These are phyloP conservation scores for Eutrema yunnanense DNA, from an alignment of 345 rosid genomes.

Conservation along the genomic window DNA sequence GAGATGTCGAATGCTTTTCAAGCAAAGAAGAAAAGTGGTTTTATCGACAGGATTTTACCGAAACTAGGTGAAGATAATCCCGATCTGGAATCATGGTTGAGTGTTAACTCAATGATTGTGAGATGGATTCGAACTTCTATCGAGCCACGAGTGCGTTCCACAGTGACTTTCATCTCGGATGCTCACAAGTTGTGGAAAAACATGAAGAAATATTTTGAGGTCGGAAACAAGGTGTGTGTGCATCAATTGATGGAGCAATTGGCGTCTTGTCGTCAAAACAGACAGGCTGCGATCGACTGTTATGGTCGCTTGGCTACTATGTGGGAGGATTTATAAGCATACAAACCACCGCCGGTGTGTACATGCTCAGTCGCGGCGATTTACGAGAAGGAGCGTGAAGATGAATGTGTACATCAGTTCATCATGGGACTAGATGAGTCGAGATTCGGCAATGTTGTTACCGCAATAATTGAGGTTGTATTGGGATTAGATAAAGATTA, in stretches of 20 bases:
- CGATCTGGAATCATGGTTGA: too few species aligned
- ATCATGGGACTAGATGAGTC: not conserved
- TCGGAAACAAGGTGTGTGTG: not conserved
- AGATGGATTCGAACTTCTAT: too few species aligned
- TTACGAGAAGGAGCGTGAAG: not conserved
- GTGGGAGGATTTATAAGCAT: not conserved
- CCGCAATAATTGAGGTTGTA: not conserved
- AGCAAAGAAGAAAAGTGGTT: too few species aligned
- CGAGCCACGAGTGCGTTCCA: too few species aligned
- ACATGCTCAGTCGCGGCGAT: not conserved
- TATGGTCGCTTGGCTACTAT: not conserved
- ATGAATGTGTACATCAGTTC: not conserved
- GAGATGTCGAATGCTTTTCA: too few species aligned
- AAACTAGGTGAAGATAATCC: too few species aligned
- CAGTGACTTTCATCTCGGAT: too few species aligned
- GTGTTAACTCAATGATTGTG: too few species aligned
- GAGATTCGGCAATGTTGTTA: not conserved
- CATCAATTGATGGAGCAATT: not conserved
- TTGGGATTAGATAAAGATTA: too few species aligned
- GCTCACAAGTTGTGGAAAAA: too few species aligned
- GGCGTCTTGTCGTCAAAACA: not conserved
- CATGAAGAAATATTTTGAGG: too few species aligned
- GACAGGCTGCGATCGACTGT: not conserved
- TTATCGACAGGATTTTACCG: too few species aligned
- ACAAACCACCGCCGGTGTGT: not conserved